Percentiles rank a stretch among this genome's conserved stretches.
phyloP scores from a whole-genome alignment of 1,284 basidiomycete genomes.

The Ceratobasidium sp. region DNA sequence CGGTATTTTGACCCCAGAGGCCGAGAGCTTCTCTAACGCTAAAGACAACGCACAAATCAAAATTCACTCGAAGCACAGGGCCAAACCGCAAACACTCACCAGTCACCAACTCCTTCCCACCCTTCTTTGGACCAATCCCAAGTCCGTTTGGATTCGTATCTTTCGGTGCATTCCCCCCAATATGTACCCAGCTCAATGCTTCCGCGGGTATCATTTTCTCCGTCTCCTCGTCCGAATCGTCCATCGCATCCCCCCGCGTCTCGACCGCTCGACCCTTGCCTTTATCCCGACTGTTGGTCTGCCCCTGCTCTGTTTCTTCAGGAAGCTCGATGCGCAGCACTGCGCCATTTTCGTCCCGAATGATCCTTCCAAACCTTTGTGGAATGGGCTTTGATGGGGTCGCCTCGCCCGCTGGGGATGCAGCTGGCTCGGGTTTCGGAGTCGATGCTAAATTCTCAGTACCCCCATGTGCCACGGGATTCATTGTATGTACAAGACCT shows the following conservation, averaged over 20 bases:
- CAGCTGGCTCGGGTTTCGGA: constrained; percentile 41
- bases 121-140: constrained; percentile 46
- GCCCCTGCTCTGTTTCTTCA: constrained; percentile 58
- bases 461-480: constrained; percentile 59
- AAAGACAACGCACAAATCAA: constrained; percentile 48
- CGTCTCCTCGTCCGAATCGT: constrained; percentile 13
- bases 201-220: constrained; percentile 35
- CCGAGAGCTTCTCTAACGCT: constrained; percentile 63
- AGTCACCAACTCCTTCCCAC: constrained; percentile 51
- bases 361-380: constrained; percentile 85
- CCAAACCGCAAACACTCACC: neutral
- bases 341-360: constrained; percentile 85
- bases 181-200: constrained; percentile 39
- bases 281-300: constrained; percentile 43
- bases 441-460: constrained; percentile 52
- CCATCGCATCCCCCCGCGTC: constrained; percentile 54
- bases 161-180: neutral
- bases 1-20: constrained; percentile 60
- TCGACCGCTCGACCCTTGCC: constrained; percentile 11
- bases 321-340: constrained; percentile 80
- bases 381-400: constrained; percentile 57
- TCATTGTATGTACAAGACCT: constrained; percentile 74
- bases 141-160: constrained; percentile 12
- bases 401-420: constrained; percentile 37
- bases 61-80: neutral